Base-by-base conservation (phyloP, 1,284 basidiomycete species). In the Rhodofomes roseus region DNA sequence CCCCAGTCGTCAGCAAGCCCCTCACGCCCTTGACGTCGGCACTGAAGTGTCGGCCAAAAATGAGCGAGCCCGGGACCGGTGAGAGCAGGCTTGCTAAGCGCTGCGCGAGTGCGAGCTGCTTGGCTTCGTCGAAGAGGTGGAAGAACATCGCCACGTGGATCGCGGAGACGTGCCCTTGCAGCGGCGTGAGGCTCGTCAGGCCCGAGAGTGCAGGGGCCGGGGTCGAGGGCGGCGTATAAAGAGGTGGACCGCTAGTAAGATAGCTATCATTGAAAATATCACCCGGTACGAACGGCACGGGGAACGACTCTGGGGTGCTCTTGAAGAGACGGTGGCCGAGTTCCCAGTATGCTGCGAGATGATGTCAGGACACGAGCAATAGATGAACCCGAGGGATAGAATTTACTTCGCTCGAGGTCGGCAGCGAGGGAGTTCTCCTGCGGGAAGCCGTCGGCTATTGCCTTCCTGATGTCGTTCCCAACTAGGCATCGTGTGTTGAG, bases 131-230 rank as follows among this genome's bases (percentile, higher is more conserved):
- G 69, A 84, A 84, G 25, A 84, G 73, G 64, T 84, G 81, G 70
- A 84, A 84, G 67, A 84, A 76, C 1, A 76, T 67, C 12, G 79
- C 78, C 4, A 77, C 74, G 63, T 81, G 77, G 34, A 84, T 79
- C 14, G 74, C 79, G 11, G 80, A 76, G 40, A 80, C 67, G 55
- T 76, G 74, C 4, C 79, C 77, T 48, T 73, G 75, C 0, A 84
- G 74, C 1, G 76, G 75, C n/a, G 71, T 80, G 40, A 84, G 72
- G 14, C 71, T 71, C 4, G 66, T 75, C 23, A 82, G 60, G 5
- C 62, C 55, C 11, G 64, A 62, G 4, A 81, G 67, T n/a, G 68
- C 67, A 12, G 76, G 74, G 2, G 65, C 59, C 1, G 66, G 65
- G 0, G 63, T 64, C 0, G 63, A 58, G 2, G 73, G 67, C 1